Evolutionary conservation across 495 filamentous ascomycete genomes (phyloP).

Genomic region (Aspergillus affinis): DNA sequence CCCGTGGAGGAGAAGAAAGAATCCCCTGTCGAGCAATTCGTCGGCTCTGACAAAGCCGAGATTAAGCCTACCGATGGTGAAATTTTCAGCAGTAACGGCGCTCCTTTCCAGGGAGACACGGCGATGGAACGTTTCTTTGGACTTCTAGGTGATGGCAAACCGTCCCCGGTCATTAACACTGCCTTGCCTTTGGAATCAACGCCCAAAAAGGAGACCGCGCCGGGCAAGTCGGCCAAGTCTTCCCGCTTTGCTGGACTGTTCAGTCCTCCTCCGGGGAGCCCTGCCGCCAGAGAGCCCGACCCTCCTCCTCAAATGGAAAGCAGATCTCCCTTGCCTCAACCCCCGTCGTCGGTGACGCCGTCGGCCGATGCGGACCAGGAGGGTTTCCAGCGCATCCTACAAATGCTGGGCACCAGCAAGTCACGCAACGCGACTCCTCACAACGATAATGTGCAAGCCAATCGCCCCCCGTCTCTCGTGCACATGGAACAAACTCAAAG

Average conservation of each 20-base stretch:
- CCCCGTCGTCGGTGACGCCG: constrained; percentile 34
- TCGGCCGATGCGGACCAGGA: constrained; percentile 73
- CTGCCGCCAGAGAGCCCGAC: constrained; percentile 54
- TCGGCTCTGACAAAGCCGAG: constrained; percentile 31
- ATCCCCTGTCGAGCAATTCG: constrained; percentile 27
- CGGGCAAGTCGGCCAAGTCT: constrained; percentile 45
- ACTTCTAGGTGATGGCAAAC: constrained; percentile 54
- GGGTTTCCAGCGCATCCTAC: constrained; percentile 84
- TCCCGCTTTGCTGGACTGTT: constrained; percentile 88
- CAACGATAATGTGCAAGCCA: constrained; percentile 29
- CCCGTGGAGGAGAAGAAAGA: constrained; percentile 50
- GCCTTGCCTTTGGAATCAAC: constrained; percentile 27
- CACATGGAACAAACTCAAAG: constrained; percentile 35
- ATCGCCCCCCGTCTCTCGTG: constrained; percentile 29
- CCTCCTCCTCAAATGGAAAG: constrained; percentile 22
- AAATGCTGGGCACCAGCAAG: constrained; percentile 67
- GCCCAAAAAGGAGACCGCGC: constrained; percentile 7
- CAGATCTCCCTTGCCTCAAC: constrained; percentile 8
- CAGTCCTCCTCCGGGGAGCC: constrained; percentile 59
- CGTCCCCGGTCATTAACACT: constrained; percentile 26
- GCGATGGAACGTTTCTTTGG: constrained; percentile 81
- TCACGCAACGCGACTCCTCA: constrained; percentile 45
- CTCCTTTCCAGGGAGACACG: constrained; percentile 54
- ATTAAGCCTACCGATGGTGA: constrained; percentile 37
- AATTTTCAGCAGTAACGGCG: constrained; percentile 35